Evolutionary conservation across 345 rosid genomes (phyloP), one percentile per base, ranked within the genome.

Genomic region (Stellera chamaejasme): DNA sequence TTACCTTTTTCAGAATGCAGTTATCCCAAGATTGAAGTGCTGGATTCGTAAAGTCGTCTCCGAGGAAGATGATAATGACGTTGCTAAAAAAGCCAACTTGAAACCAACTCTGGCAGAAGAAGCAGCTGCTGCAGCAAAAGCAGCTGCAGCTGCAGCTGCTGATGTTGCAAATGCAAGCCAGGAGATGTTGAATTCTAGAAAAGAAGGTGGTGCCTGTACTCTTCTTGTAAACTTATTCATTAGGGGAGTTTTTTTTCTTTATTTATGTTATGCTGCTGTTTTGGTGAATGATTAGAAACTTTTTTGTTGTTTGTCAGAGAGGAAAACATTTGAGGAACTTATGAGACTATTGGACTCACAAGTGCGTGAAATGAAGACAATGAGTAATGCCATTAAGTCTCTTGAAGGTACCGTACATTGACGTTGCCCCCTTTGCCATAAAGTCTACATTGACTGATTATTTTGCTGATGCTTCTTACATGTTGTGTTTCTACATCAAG

Each of bases 101-200:
- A 83, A 82, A 66, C 90, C 96, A 58, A 90, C 79, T 74, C 63
- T 82, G 69, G 87, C 79, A 49, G 99, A 93, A 69, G 97, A 87
- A 66, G 91, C 97, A 50, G 95, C 90, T 10, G 88, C 90, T 14
- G 99, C 96, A 50, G 92, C 96, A 47, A 93, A 87, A 79, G 67
- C 96, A 60, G 97, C 97, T 11, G 88, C 97, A 9, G 86, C 82
- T 1, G 95, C 97, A 2, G 95, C 97, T 51, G 73, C 90, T 58
- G 97, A 90, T 69, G 88, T 87, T 62, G 95, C 97, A 54, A 90
- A 82, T 72, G 79, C 84, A 45, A 87, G 87, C 80, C 97, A 83
- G 74, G 95, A 85, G 65, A 70, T 93, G 80, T 62, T 93, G 77
- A 82, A 55, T 58, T 69, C 84, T 12, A 84, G 74, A 69, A 66